Conservation (phyloP, 345 rosid species). For the Leavenworthia alabamica region DNA sequence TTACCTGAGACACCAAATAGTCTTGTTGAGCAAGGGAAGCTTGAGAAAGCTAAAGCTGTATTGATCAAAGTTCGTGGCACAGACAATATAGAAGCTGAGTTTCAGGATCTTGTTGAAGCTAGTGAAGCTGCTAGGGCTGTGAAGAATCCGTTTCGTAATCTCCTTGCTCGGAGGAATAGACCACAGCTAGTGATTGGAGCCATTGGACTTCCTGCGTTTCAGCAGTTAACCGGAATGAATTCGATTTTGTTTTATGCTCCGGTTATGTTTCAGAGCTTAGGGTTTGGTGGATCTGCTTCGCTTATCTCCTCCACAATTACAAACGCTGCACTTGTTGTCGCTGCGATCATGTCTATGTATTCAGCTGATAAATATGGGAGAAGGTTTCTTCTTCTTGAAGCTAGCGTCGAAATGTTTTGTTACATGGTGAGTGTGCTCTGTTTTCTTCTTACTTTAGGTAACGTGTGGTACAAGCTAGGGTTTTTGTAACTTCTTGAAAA, state of each 20-base stretch:
- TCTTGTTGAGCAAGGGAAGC: slow-evolving; percentile 69
- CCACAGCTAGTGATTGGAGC: slow-evolving; percentile 74
- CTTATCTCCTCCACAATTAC: slow-evolving; percentile 58
- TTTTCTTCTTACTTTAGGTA: background rate
- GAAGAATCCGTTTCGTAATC: slow-evolving; percentile 69
- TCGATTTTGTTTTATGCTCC: slow-evolving; percentile 85
- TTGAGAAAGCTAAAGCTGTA: slow-evolving; percentile 53
- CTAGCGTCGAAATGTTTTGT: slow-evolving; percentile 62
- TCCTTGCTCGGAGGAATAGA: slow-evolving; percentile 47
- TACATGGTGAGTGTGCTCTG: slow-evolving; percentile 51
- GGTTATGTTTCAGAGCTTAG: slow-evolving; percentile 75
- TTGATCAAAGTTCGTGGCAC: slow-evolving; percentile 69
- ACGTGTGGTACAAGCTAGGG: background rate
- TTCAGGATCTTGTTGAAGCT: slow-evolving; percentile 67
- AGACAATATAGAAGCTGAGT: slow-evolving; percentile 57
- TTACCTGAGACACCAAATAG: slow-evolving; percentile 82
- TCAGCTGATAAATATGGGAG: slow-evolving; percentile 69
- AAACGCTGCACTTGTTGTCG: slow-evolving; percentile 50
- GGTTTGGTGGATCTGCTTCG: slow-evolving; percentile 64
- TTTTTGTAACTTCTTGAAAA: background rate
- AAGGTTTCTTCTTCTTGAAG: slow-evolving; percentile 71
- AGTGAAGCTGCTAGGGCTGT: slow-evolving; percentile 59
- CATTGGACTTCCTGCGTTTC: slow-evolving; percentile 69
- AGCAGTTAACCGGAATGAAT: slow-evolving; percentile 79
- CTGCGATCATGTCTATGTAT: slow-evolving; percentile 56